phyloP scores from a whole-genome alignment of 306 rosid species.

The Delonix regia region DNA sequence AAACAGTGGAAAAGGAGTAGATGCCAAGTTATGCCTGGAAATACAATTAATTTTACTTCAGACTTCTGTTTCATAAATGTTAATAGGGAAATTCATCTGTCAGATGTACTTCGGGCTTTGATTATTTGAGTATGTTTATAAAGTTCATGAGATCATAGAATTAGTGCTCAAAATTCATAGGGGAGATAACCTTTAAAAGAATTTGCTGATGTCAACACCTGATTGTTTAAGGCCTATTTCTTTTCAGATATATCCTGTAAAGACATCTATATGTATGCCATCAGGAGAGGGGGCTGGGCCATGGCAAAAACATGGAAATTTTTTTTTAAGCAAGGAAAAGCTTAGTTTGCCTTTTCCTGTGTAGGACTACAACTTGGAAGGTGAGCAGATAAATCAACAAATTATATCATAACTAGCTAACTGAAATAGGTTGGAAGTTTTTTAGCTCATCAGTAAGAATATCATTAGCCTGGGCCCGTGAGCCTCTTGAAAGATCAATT shows the following conservation, averaged over 20 bases:
- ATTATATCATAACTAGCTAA: slow-evolving; percentile 16
- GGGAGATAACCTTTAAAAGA: slow-evolving; percentile 6
- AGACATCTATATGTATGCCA: slow-evolving; percentile 3
- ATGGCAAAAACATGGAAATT: slow-evolving; percentile 8
- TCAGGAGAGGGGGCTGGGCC: slow-evolving; percentile 4
- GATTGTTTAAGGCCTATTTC: neutral
- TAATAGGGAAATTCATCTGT: slow-evolving; percentile 1
- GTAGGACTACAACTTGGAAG: slow-evolving; percentile 23
- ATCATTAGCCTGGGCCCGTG: neutral
- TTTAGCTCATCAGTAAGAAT: slow-evolving; percentile 1
- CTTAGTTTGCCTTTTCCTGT: slow-evolving; percentile 6
- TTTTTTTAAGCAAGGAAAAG: slow-evolving; percentile 26
- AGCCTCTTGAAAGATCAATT: neutral
- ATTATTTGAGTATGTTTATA: neutral
- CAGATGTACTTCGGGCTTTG: neutral
- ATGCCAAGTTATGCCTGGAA: neutral
- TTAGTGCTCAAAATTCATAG: neutral
- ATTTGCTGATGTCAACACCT: slow-evolving; percentile 4
- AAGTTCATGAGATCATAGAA: neutral
- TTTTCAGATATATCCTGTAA: slow-evolving; percentile 25
- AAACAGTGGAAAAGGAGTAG: neutral
- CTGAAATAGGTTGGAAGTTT: neutral
- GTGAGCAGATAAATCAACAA: slow-evolving; percentile 29
- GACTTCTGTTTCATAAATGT: neutral
- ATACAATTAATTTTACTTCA: neutral